These are phyloP conservation scores for Cicer judaicum DNA, from an alignment of 306 rosid species.

Conservation along the genomic window DNA sequence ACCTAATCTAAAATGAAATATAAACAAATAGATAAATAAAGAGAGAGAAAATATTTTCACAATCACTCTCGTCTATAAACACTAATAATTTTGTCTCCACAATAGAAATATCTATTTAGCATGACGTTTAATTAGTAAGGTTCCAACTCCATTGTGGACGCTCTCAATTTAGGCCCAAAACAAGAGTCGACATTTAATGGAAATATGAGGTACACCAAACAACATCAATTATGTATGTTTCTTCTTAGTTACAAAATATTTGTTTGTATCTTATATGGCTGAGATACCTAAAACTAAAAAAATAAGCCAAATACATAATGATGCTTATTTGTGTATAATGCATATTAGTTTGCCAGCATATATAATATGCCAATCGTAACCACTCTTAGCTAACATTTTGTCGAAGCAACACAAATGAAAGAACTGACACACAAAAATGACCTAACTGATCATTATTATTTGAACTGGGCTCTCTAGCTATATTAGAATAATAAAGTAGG, in stretches of 20 bases:
- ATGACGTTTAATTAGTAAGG: too few relatives aligned
- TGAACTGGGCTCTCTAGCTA: background rate
- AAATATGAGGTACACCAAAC: conserved; percentile 2
- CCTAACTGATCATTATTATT: too few relatives aligned
- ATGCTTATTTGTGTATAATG: conserved; percentile 29
- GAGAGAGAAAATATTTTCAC: too few relatives aligned
- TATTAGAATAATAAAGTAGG: too few relatives aligned
- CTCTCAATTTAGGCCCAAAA: conserved; percentile 9
- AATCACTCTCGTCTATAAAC: too few relatives aligned
- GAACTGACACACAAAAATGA: too few relatives aligned
- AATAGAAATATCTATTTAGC: too few relatives aligned
- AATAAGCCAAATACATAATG: conserved; percentile 24
- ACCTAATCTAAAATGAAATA: too few relatives aligned
- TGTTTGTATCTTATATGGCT: conserved; percentile 10
- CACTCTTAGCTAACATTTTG: conserved; percentile 5
- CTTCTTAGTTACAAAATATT: background rate
- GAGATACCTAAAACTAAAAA: conserved; percentile 8
- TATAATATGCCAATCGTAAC: conserved; percentile 17
- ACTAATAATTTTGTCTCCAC: too few relatives aligned
- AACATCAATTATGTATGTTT: conserved; percentile 14
- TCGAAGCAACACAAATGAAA: too few relatives aligned
- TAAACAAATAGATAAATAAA: too few relatives aligned
- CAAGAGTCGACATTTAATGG: conserved; percentile 24
- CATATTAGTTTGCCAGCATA: background rate
- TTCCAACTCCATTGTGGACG: too few relatives aligned